Evolutionary conservation across 371 early-diverging fungal species (phyloP), one percentile per base, ranked within the genome.

Genomic region (Saksenaea oblongispora): DNA sequence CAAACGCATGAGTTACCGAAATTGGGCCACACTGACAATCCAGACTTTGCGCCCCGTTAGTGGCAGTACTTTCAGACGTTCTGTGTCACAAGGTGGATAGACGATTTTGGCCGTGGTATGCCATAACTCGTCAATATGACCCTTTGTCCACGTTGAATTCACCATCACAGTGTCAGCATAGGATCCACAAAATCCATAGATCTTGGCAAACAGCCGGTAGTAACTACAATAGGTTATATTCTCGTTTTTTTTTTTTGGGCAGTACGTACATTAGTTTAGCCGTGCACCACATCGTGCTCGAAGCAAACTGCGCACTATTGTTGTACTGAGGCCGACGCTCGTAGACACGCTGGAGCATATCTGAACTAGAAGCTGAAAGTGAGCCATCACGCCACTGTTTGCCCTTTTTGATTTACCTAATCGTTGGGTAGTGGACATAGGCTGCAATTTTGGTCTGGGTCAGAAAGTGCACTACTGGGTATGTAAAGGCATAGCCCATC

Each of bases 341-440:
- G 42, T 87, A 80, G 3, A 98, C 94, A 34, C 84, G 86, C 3
- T 84, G 74, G 8, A 95, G 80, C 98, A 98, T 98, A 66, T 98
- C 99, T n/a, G 95, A 87, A 66, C 95, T 91, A 59, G n/a, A 34
- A 22, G 24, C 15, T 17, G 18, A 44, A 18, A 62, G 13, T 47
- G 10, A 18, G 14, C 42, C 34, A 39, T 0, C 26, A 37, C 35
- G 26, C 58, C 17, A n/a, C 35, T 3, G 8, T 22, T 35, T 17
- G 35, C 22, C 18, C 58, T 39, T 26, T 44, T 36, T n/a, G 2
- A 47, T 36, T 22, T 71, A 89, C 89, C 90, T 94, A 59, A 98
- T 94, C 3, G 92, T 89, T 2, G 99, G 99, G 63, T 98, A 98
- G 72, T 98, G 99, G 13, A 93, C 92, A 69, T 98, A 98, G 0